Evolutionary conservation across 2,329 filamentous ascomycete species (phyloP), one percentile per base, ranked within the genome.

Genomic region (Huntiella abstrusa): DNA sequence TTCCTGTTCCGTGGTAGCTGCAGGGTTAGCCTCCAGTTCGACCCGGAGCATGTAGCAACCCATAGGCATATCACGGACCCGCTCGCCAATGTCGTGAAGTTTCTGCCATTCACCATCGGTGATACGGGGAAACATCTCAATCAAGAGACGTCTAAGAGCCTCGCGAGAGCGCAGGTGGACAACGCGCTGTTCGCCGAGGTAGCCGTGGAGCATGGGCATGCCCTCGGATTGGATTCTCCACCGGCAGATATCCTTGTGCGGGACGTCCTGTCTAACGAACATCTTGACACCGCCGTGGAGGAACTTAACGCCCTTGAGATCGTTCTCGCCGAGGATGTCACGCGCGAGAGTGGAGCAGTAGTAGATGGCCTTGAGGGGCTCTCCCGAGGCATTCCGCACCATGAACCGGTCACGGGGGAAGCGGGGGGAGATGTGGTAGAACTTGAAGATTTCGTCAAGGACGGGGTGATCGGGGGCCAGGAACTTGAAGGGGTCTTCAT

Each of bases 181-280:
- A 7, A 88, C 73, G 13, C 91, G 75, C 46, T 76, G 68, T 53
- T 81, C 73, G 15, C 84, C 84, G 1, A 96, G 80, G 71, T 92
- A 96, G 19, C 84, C 83, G 58, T 94, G 83, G 33, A 95, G 69
- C 53, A 98, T 86, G 7, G 82, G 77, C 65, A 98, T 77, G 17
- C 91, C 91, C 62, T 98, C 91, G 10, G 80, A 83, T 67, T 98
- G 91, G 55, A 98, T 91, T 41, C 91, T 77, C 91, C 91, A 98
- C 49, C 80, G 75, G 66, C 87, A 94, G 33, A 91, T 81, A 46
- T 87, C 80, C 33, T 80, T 78, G 4, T 79, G 82, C 50, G 93
- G 87, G 0, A 84, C 81, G 57, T 95, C 86, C 61, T 96, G 88
- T 67, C 93, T 94, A 69, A 96, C 91, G 60, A 93, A 98, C 85